Evolutionary conservation across 371 early-diverging fungal species (phyloP), one percentile per base, ranked within the genome.

Genomic region (Lichtheimia ramosa): DNA sequence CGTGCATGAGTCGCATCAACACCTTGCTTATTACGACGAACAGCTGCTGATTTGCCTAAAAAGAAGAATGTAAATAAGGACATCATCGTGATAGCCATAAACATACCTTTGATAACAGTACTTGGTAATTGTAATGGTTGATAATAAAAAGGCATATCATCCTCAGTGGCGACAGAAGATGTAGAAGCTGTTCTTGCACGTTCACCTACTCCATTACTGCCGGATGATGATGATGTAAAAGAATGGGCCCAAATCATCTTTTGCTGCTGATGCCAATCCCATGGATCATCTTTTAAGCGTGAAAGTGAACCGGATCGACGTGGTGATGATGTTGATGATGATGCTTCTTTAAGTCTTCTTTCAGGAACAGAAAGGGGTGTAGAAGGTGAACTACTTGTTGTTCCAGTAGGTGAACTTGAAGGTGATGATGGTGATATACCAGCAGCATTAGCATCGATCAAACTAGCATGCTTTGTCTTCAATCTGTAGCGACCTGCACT

Each of bases 391-490:
- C 23, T 21, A 23, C 13, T 50, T 24, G 50, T 50, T 34, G 34
- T 34, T 34, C 34, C 34, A 4, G 34, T 34, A 34, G 34, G 34
- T 34, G 34, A 34, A 40, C 56, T 55, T 43, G 54, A 49, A 14
- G 23, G 27, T 15, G 51, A 51, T 25, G 51, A 34, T 34, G 34
- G 34, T 34, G 34, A 34, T 34, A 34, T 34, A 34, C 34, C 34
- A 34, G 34, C 34, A 8, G 34, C 34, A 34, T 6, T 10, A 8
- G 68, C 66, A 61, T 77, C 77, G 16, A 77, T 69, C 70, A 69
- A 77, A 23, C 70, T 73, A 6, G 68, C 72, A 43, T 73, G 59
- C n/a, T 77, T 55, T 43, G 56, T 42, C 23, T 43, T 41, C 15
- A 55, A 15, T 20, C 39, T 23, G 15, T 55, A 55, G 16, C 56